phyloP scores from a whole-genome alignment of 2,329 filamentous ascomycete genomes.

The Claviceps digitariae region DNA sequence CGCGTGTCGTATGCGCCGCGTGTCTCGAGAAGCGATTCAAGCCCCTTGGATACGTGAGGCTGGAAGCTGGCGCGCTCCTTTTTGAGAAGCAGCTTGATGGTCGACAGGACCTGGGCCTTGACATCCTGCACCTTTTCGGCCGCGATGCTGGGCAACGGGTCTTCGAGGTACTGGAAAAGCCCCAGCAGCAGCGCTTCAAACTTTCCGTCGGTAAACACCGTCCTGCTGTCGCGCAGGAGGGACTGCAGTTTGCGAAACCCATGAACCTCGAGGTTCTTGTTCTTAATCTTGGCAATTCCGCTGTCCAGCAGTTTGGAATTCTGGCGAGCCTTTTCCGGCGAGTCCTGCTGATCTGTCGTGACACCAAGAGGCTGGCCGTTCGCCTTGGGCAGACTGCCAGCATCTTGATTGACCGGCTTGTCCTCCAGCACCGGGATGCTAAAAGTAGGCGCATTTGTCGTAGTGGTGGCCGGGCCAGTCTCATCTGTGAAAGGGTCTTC shows the following conservation, averaged over 20 bases:
- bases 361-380: slow-evolving; percentile 10
- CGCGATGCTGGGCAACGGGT: slow-evolving; percentile 37
- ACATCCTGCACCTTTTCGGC: slow-evolving; percentile 57
- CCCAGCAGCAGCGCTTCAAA: slow-evolving; percentile 55
- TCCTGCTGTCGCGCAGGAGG: slow-evolving; percentile 52
- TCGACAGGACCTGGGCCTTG: slow-evolving; percentile 61
- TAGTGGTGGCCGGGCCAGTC: slow-evolving; percentile 21
- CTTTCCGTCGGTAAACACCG: slow-evolving; percentile 50
- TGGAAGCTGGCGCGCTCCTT: slow-evolving; percentile 52
- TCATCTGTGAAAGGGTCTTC: slow-evolving; percentile 46
- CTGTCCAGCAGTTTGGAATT: slow-evolving; percentile 54
- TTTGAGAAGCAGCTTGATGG: slow-evolving; percentile 59
- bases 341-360: slow-evolving; percentile 12
- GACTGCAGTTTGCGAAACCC: slow-evolving; percentile 69
- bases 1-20: slow-evolving; percentile 54
- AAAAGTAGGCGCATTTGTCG: slow-evolving; percentile 30
- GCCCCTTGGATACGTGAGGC: slow-evolving; percentile 52
- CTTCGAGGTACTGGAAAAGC: slow-evolving; percentile 59
- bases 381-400: slow-evolving; percentile 17
- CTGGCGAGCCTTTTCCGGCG: slow-evolving; percentile 39
- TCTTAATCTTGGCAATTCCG: slow-evolving; percentile 59
- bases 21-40: slow-evolving; percentile 53
- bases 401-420: slow-evolving; percentile 45
- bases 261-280: slow-evolving; percentile 62
- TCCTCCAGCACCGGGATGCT: slow-evolving; percentile 43